Conservation (phyloP, 352 stramenopile species). For the Phytophthora melonis region DNA sequence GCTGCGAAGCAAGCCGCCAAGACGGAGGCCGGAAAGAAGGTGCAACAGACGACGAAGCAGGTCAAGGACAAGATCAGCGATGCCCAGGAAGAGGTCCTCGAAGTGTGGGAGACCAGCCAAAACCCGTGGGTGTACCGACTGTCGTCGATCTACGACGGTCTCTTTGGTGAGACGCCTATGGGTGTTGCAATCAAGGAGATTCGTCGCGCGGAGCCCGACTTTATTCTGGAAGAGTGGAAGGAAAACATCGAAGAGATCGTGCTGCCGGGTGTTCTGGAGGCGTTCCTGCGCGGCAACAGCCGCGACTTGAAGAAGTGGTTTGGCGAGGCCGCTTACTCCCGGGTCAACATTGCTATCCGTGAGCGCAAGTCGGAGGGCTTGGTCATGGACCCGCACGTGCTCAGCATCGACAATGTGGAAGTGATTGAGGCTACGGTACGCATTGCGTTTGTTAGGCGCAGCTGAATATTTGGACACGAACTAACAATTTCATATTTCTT, state of each 20-base stretch:
- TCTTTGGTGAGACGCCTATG: conserved; percentile 97
- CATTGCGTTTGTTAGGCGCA: neutral
- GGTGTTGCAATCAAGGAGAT: conserved; percentile 96
- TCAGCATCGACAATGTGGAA: conserved; percentile 97
- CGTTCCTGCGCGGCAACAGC: conserved; percentile 95
- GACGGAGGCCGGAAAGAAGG: conserved; percentile 80
- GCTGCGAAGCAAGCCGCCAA: conserved; percentile 81
- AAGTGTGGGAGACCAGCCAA: conserved; percentile 99
- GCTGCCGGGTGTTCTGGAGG: conserved; percentile 94
- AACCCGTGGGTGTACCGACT: conserved; percentile 98
- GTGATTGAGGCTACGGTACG: conserved; percentile 94
- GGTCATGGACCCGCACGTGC: conserved; percentile 95
- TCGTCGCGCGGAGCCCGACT: conserved; percentile 96
- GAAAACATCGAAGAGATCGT: conserved; percentile 95
- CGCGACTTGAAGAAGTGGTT: conserved; percentile 97
- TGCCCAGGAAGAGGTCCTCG: conserved; percentile 84
- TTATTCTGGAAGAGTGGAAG: conserved; percentile 97
- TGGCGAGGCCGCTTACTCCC: conserved; percentile 95
- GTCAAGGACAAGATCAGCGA: conserved; percentile 87
- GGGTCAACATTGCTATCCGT: conserved; percentile 95
- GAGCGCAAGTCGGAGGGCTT: conserved; percentile 95
- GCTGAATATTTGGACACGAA: too few relatives aligned
- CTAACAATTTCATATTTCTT: too few relatives aligned
- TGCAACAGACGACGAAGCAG: conserved; percentile 75
- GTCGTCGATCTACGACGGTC: conserved; percentile 97